A percentile compares a stretch with the other conserved stretches of the same genome.
phyloP scores from a whole-genome alignment of 2,329 filamentous ascomycete genomes.

The Fusarium haematococcum region DNA sequence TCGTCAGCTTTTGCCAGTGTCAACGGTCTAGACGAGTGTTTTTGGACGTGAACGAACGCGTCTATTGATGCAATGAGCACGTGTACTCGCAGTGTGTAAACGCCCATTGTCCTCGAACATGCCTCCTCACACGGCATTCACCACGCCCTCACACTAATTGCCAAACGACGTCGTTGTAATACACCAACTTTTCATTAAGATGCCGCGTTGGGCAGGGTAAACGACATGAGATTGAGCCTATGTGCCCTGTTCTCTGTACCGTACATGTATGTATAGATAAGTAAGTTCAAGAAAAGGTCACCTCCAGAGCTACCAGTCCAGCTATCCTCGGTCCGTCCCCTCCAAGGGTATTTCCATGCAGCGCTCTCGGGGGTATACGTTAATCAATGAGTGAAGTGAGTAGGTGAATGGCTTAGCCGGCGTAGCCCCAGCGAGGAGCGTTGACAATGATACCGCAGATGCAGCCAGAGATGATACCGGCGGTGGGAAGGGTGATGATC shows the following conservation, averaged over 20 bases:
- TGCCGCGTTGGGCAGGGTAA: conserved; percentile 2
- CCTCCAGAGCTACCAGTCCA: conserved; percentile 7
- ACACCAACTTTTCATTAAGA: conserved; percentile 12
- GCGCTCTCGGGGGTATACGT: conserved; percentile 7
- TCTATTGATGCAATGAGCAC: neutral
- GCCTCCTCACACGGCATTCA: neutral
- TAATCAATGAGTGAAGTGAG: neutral
- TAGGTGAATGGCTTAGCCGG: conserved; percentile 6
- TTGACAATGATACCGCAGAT: conserved; percentile 73
- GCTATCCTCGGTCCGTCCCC: neutral
- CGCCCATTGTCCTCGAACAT: neutral
- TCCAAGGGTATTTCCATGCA: neutral
- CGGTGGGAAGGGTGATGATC: conserved; percentile 69
- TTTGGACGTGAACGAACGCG: neutral
- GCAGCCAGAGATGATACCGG: conserved; percentile 68
- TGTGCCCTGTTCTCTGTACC: neutral
- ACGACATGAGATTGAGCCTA: conserved; percentile 5
- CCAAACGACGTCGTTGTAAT: neutral
- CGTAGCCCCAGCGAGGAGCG: conserved; percentile 62
- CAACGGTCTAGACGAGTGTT: neutral
- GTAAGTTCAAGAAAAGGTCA: neutral
- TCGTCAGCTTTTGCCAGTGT: neutral
- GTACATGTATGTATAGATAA: neutral
- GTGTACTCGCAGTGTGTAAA: neutral
- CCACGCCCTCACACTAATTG: neutral